These are phyloP conservation scores for Raphanus sativus DNA, from an alignment of 345 rosid genomes.

Conservation along the genomic window DNA sequence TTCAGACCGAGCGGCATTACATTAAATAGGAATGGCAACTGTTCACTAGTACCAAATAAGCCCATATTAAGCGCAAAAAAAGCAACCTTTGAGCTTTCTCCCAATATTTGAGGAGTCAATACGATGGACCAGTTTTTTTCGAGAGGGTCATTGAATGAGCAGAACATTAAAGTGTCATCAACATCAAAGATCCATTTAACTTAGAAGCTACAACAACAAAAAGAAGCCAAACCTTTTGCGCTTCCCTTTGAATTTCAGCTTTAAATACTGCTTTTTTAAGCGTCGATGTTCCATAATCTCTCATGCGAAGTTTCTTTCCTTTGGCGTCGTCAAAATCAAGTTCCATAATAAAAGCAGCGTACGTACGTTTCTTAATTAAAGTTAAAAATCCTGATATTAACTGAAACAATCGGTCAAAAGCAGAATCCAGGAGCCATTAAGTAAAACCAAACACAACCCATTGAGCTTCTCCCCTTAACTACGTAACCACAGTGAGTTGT, in stretches of 20 bases:
- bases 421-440: not conserved
- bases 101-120: not conserved
- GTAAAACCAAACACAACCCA: not conserved
- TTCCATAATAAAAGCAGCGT: not conserved
- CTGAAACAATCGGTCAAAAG: not conserved
- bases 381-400: not conserved
- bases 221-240: not conserved
- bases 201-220: no score
- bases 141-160: not conserved
- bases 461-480: not conserved
- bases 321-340: not conserved
- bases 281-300: not conserved
- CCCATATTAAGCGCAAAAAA: not conserved
- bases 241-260: not conserved
- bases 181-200: no score
- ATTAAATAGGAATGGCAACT: not conserved
- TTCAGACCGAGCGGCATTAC: not conserved
- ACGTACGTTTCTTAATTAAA: no score
- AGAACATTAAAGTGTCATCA: not conserved
- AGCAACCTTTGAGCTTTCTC: conserved; percentile 6
- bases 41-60: not conserved
- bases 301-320: not conserved
- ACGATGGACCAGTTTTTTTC: not conserved
- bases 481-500: not conserved
- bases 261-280: not conserved